phyloP scores from a whole-genome alignment of 441 rosid species.

The Biscutella auriculata region DNA sequence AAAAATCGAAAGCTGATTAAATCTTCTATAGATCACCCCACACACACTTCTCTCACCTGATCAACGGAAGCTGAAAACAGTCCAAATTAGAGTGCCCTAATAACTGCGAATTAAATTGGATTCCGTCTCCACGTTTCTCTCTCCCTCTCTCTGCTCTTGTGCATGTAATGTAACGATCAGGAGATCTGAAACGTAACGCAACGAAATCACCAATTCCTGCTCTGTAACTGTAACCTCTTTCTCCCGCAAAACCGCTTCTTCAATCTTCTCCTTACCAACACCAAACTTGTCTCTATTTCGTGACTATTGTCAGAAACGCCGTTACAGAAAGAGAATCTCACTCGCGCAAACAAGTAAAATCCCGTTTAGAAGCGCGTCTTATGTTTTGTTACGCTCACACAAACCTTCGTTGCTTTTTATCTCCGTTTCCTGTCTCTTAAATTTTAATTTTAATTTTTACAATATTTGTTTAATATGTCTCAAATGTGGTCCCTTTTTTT shows the following conservation, averaged over 20 bases:
- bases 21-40: neutral
- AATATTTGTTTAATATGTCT: neutral
- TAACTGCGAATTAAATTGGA: constrained; percentile 14
- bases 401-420: constrained; percentile 17
- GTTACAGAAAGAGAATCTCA: neutral
- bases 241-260: constrained; percentile 5
- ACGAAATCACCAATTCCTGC: constrained; percentile 15
- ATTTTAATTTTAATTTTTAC: neutral
- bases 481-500: neutral
- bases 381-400: neutral
- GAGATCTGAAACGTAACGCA: constrained; percentile 41
- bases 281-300: neutral
- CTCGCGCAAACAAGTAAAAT: too few species aligned
- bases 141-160: constrained; percentile 2
- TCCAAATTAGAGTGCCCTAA: constrained; percentile 7
- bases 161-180: constrained; percentile 26
- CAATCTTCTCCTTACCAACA: too few species aligned
- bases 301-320: constrained; percentile 2
- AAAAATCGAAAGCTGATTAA: neutral
- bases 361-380: too few species aligned
- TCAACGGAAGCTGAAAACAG: constrained; percentile 20
- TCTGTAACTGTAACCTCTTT: constrained; percentile 28
- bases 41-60: constrained; percentile 3
- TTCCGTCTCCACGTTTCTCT: constrained; percentile 12
- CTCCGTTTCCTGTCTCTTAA: constrained; percentile 7